Evolutionary conservation across 371 early-diverging fungal species (phyloP), one percentile per base, ranked within the genome.

Genomic region (Haplosporangium sp.): DNA sequence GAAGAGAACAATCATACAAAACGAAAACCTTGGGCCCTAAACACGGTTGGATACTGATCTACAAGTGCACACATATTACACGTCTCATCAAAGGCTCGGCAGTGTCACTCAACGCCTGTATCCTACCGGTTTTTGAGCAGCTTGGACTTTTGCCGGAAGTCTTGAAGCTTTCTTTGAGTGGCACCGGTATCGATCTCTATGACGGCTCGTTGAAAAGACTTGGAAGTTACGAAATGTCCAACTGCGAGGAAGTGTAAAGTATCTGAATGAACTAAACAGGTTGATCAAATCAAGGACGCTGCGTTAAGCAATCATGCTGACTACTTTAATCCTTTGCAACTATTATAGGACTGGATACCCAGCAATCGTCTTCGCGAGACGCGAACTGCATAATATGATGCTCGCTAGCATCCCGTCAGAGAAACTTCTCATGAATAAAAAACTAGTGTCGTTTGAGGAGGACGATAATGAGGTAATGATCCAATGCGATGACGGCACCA

Each of bases 21-120:
- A 12, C 45, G 16, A 12, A 16, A 10, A 12, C 37, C 57, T 41
- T 21, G 11, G 10, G 13, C 6, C 12, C n/a, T 58, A 21, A 43
- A 6, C 20, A 43, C 45, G 0, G 0, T 43, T n/a, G n/a, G n/a
- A n/a, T n/a, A n/a, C n/a, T n/a, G n/a, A n/a, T n/a, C n/a, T n/a
- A n/a, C n/a, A n/a, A n/a, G n/a, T n/a, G n/a, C n/a, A n/a, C n/a
- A n/a, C n/a, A n/a, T n/a, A n/a, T n/a, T n/a, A n/a, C n/a, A n/a
- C n/a, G n/a, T n/a, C n/a, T n/a, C n/a, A n/a, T n/a, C 23, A 3
- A 42, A 56, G 64, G 64, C 10, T 64, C 64, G 20, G 38, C 55
- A 20, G 56, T 64, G 64, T 47, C 38, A 8, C 47, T 64, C 40
- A 40, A 45, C 18, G 43, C 57, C 1, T 48, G 38, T 12, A 64